phyloP scores from a whole-genome alignment of 257 asterid genomes.

The Nicotiana noctiflora region DNA sequence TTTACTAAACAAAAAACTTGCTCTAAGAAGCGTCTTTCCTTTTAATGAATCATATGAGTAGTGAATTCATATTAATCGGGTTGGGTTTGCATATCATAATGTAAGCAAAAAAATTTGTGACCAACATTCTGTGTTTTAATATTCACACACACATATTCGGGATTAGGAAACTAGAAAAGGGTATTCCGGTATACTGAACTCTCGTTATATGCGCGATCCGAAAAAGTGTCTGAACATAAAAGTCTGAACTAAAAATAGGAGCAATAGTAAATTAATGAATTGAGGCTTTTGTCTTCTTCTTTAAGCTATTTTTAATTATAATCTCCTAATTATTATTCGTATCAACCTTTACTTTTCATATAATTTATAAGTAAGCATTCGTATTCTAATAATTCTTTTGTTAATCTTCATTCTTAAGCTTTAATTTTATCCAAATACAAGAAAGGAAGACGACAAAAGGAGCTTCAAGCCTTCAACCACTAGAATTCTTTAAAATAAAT shows the following conservation, averaged over 20 bases:
- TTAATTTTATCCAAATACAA: not conserved
- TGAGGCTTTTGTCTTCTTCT: not conserved
- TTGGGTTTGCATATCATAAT: too few species aligned
- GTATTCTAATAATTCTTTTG: not conserved
- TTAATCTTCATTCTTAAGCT: not conserved
- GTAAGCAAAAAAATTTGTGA: too few species aligned
- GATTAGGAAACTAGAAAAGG: too few species aligned
- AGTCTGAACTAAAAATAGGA: too few species aligned
- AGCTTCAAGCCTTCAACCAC: not conserved
- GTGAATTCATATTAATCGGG: too few species aligned
- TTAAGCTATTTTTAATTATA: not conserved
- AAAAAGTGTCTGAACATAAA: too few species aligned
- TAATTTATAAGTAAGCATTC: not conserved
- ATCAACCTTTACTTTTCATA: not conserved
- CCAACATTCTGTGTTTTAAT: too few species aligned
- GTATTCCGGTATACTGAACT: too few species aligned
- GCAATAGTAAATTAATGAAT: not conserved
- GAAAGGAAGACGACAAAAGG: not conserved
- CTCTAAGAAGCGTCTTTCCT: too few species aligned
- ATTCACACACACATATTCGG: too few species aligned
- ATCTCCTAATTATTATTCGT: not conserved
- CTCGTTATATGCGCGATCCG: accelerated
- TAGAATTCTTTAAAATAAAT: not conserved
- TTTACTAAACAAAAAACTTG: too few species aligned
- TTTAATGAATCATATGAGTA: too few species aligned